Conservation (phyloP, 73 alveolate genomes). For the Paramecium bursaria region DNA sequence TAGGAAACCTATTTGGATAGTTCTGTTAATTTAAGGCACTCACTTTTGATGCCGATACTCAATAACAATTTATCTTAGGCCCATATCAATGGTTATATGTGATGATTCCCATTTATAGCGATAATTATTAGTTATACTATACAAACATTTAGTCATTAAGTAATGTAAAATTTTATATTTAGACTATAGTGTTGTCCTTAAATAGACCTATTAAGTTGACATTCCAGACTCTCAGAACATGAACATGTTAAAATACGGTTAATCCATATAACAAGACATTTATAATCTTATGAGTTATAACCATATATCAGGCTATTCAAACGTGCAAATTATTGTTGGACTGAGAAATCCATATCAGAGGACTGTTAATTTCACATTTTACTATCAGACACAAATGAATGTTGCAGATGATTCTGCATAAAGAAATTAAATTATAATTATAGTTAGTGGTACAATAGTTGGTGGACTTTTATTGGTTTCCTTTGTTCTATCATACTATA, state of each 20-base stretch:
- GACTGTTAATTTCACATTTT: background rate
- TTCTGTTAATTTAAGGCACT: conserved; percentile 14
- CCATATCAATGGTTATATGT: conserved; percentile 13
- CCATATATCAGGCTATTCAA: background rate
- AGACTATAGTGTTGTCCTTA: conserved; percentile 32
- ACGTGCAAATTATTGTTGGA: background rate
- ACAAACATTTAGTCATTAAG: background rate
- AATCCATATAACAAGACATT: background rate
- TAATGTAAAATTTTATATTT: conserved; percentile 10
- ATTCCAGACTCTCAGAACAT: background rate
- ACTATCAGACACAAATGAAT: background rate
- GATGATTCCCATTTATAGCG: background rate
- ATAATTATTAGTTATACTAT: background rate
- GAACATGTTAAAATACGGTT: background rate
- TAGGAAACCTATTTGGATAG: conserved; percentile 3
- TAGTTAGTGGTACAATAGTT: conserved; percentile 33
- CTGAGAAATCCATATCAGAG: background rate
- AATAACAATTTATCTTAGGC: background rate
- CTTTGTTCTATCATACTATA: conserved; percentile 1
- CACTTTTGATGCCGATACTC: background rate
- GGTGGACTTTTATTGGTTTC: conserved; percentile 25
- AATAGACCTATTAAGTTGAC: background rate
- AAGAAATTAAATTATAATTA: conserved; percentile 14
- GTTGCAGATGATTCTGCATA: background rate
- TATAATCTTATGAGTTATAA: background rate